Evolutionary conservation across 495 filamentous ascomycete genomes (phyloP), one percentile per base, ranked within the genome.

Genomic region (Penicillium malachiteum): DNA sequence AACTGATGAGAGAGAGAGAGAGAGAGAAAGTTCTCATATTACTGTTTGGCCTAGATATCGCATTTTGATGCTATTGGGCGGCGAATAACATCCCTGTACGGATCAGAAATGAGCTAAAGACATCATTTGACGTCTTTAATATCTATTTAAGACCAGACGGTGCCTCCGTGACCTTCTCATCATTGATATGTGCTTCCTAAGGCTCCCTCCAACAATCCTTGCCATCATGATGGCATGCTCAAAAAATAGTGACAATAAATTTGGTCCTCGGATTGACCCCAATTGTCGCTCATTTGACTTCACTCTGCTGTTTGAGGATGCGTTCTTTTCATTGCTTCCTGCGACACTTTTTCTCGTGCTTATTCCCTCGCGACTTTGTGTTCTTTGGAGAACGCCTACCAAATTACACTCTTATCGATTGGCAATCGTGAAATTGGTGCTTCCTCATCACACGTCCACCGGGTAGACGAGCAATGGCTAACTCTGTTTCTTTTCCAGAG

Each of bases 301-400:
- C 10, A 66, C 59, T 12, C 54, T 66, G 1, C 46, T 63, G 10
- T 66, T 66, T 16, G 63, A 66, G 39, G 56, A 66, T 31, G 44
- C 31, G 9, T 57, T 66, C 14, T 55, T 66, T 26, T 39, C 42
- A 3, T 35, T 57, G 32, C 12, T 59, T 7, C 59, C 56, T 3
- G 63, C 73, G 1, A 56, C 41, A n/a, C 0, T 69, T 1, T 70
- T 76, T 31, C 55, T 77, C 4, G 2, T 75, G 17, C 21, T 65
- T 1, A 14, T 63, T 0, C 57, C 59, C 14, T 21, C 42, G 34
- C 34, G 12, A 37, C 34, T 37, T 2, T 4, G 4, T 26, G 21
- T 26, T 4, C 21, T 26, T 26, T 26, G 21, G 21, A 37, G 12
- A 37, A 7, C 34, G 34, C 12, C 34, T 10, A 37, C 34, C 12